Percentiles rank a stretch among this genome's conserved stretches.
These are phyloP conservation scores for Aleurites moluccanus DNA, from an alignment of 441 rosid genomes.

Conservation along the genomic window DNA sequence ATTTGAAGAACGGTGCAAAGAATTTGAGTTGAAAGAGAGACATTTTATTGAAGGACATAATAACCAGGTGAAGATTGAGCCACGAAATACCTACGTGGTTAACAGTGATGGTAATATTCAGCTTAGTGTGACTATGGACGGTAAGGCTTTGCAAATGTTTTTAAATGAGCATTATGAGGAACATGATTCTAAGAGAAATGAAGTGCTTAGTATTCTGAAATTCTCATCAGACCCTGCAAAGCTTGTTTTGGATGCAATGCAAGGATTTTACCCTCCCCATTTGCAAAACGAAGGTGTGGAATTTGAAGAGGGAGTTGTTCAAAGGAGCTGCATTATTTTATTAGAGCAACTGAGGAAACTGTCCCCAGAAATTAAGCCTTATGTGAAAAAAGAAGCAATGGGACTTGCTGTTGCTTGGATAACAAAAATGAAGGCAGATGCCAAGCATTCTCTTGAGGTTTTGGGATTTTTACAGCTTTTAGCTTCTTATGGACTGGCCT, in stretches of 20 bases:
- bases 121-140: conserved; percentile 28
- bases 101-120: conserved; percentile 1
- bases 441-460: conserved; percentile 32
- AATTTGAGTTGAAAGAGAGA: background rate
- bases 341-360: conserved; percentile 25
- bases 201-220: conserved; percentile 21
- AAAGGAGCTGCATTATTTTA: conserved; percentile 25
- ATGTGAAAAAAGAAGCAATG: conserved; percentile 24
- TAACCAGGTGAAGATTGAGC: background rate
- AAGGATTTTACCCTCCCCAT: conserved; percentile 29
- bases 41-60: background rate
- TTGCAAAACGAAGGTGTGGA: conserved; percentile 17
- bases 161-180: conserved; percentile 28
- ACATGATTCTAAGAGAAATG: conserved; percentile 22
- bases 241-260: conserved; percentile 40
- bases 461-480: conserved; percentile 42
- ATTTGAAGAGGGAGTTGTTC: conserved; percentile 19
- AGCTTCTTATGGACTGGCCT: conserved; percentile 39
- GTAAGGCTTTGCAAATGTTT: conserved; percentile 29
- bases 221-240: conserved; percentile 37
- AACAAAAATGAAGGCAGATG: conserved; percentile 27
- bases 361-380: conserved; percentile 13
- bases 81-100: background rate
- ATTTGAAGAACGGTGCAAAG: background rate
- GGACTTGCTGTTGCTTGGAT: conserved; percentile 38